Evolutionary conservation across 1,284 basidiomycete genomes (phyloP).

Genomic region (Fomitopsis palustris): DNA sequence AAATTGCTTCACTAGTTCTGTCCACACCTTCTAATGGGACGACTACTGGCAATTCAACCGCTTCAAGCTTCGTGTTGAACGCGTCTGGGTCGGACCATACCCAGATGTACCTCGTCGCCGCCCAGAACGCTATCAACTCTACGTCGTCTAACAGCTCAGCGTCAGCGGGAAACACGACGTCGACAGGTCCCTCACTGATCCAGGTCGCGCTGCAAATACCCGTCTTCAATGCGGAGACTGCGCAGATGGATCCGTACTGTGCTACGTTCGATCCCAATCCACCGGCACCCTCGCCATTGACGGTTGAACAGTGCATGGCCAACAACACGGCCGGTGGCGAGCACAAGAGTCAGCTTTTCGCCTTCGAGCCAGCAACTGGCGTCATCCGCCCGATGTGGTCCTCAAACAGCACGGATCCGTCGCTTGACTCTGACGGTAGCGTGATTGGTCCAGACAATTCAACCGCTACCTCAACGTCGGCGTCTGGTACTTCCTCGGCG

Average conservation of each 20-base stretch:
- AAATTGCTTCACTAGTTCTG: conserved; percentile 47
- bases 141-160: conserved; percentile 13
- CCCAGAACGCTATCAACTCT: conserved; percentile 8
- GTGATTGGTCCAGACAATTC: conserved; percentile 19
- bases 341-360: conserved; percentile 56
- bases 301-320: conserved; percentile 41
- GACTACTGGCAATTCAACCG: conserved; percentile 12
- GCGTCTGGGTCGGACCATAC: conserved; percentile 54
- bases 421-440: conserved; percentile 8
- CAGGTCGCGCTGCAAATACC: conserved; percentile 44
- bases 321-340: conserved; percentile 16
- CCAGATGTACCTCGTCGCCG: conserved; percentile 44
- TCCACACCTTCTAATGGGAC: conserved; percentile 21
- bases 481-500: background rate
- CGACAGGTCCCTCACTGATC: conserved; percentile 20
- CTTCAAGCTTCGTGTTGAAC: conserved; percentile 43
- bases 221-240: conserved; percentile 37
- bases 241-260: conserved; percentile 44
- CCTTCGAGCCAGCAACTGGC: conserved; percentile 45
- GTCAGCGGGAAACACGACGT: conserved; percentile 12
- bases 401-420: conserved; percentile 2
- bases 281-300: conserved; percentile 42
- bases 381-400: conserved; percentile 53
- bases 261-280: conserved; percentile 60
- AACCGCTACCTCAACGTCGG: conserved; percentile 5